A percentile compares a stretch with the other conserved stretches of the same genome.
Conservation (phyloP, 129 eudicot genomes). For the Erigeron canadensis region DNA sequence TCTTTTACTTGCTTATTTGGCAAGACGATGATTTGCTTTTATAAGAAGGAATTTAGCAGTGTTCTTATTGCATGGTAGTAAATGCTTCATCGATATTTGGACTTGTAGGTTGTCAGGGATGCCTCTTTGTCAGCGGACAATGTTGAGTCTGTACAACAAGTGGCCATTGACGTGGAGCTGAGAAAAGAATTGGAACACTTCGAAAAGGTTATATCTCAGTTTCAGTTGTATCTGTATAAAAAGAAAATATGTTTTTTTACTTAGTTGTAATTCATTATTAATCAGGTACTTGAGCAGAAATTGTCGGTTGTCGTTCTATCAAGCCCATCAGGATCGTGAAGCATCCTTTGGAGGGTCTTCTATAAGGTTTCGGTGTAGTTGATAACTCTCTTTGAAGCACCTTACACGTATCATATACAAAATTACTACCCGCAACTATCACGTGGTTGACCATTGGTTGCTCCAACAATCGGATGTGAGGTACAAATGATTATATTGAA, state of each 20-base stretch:
- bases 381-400: not conserved
- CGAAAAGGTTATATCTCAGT: conserved; percentile 43
- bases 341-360: conserved; percentile 8
- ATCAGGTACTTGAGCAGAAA: conserved; percentile 48
- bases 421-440: no score
- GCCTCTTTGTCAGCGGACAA: conserved; percentile 15
- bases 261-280: conserved; percentile 13
- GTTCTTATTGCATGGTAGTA: conserved; percentile 6
- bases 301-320: conserved; percentile 38
- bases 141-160: conserved; percentile 31
- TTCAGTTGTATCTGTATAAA: conserved; percentile 11
- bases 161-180: conserved; percentile 40
- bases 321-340: conserved; percentile 30
- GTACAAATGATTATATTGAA: no score
- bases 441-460: no score
- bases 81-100: not conserved
- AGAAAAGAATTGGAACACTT: conserved; percentile 66
- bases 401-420: no score
- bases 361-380: conserved; percentile 6
- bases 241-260: not conserved
- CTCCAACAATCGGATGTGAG: no score
- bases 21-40: no score
- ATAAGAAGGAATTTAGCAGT: not conserved
- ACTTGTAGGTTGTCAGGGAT: conserved; percentile 44
- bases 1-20: no score